These are phyloP conservation scores for Malassezia caprae DNA, from an alignment of 1,284 basidiomycete species.

Conservation along the genomic window DNA sequence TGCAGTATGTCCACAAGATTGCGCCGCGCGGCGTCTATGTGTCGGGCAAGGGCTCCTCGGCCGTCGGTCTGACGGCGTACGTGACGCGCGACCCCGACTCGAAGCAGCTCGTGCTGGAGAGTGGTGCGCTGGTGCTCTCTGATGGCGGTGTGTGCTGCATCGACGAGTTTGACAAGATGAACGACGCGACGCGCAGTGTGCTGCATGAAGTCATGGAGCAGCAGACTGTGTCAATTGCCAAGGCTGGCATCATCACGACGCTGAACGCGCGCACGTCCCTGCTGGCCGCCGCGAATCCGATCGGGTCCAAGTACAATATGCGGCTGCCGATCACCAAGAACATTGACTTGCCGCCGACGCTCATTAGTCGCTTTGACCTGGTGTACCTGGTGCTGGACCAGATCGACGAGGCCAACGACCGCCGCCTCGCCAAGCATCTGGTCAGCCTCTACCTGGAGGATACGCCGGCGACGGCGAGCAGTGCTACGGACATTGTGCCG, in stretches of 20 bases:
- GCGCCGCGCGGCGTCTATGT: constrained; percentile 76
- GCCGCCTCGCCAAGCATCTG: constrained; percentile 82
- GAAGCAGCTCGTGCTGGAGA: constrained; percentile 92
- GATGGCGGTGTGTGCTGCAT: constrained; percentile 99
- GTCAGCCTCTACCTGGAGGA: constrained; percentile 91
- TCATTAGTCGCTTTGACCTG: constrained; percentile 94
- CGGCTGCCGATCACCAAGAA: constrained; percentile 63
- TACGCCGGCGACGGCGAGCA: constrained; percentile 56
- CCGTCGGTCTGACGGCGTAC: constrained; percentile 94
- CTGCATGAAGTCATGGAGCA: constrained; percentile 99
- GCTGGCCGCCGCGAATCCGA: constrained; percentile 90
- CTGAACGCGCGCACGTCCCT: constrained; percentile 95
- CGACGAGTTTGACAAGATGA: constrained; percentile 99
- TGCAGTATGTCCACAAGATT: constrained; percentile 89
- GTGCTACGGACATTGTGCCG: constrained; percentile 65
- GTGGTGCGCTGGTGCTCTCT: constrained; percentile 88
- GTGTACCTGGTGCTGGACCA: constrained; percentile 95
- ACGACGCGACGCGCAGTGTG: constrained; percentile 86
- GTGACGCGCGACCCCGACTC: constrained; percentile 95
- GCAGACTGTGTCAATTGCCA: constrained; percentile 99
- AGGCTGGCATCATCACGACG: constrained; percentile 97
- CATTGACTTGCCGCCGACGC: constrained; percentile 76
- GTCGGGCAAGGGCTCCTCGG: constrained; percentile 93
- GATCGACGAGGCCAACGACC: constrained; percentile 71
- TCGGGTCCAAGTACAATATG: constrained; percentile 88